These are phyloP conservation scores for Salvia sclarea DNA, from an alignment of 305 asterid species.

Conservation along the genomic window DNA sequence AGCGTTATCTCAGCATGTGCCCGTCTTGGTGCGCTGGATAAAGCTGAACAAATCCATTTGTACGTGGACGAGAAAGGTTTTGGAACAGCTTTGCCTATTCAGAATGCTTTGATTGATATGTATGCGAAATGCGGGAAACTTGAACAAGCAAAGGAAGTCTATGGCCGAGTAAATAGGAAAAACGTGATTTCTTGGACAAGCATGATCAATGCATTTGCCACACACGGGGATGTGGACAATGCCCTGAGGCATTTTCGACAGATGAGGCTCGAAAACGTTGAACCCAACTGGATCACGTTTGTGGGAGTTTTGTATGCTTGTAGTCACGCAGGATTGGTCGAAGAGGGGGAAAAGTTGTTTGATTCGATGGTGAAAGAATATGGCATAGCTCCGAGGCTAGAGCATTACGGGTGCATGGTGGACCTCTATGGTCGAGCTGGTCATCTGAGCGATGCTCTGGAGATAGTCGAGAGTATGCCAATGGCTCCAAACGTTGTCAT, in stretches of 20 bases:
- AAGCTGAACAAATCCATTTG: conserved; percentile 48
- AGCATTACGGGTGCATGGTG: conserved; percentile 87
- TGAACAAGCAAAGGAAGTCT: conserved; percentile 53
- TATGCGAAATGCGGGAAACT: conserved; percentile 81
- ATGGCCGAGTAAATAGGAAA: conserved; percentile 46
- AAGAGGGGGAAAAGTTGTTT: conserved; percentile 56
- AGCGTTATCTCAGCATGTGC: conserved; percentile 79
- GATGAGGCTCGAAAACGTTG: conserved; percentile 58
- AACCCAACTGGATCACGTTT: conserved; percentile 77
- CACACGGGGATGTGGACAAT: conserved; percentile 61
- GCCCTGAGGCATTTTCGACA: conserved; percentile 51
- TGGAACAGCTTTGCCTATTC: conserved; percentile 57
- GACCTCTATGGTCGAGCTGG: conserved; percentile 77
- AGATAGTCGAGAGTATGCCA: conserved; percentile 72
- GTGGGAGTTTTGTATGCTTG: conserved; percentile 75
- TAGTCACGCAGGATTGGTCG: conserved; percentile 73
- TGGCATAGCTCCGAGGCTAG: conserved; percentile 58
- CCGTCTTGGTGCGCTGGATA: conserved; percentile 63
- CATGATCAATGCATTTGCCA: conserved; percentile 60
- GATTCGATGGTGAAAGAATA: conserved; percentile 60
- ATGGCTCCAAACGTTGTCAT: conserved; percentile 72
- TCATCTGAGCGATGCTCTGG: conserved; percentile 54
- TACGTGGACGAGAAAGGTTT: conserved; percentile 50
- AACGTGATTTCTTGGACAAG: conserved; percentile 79
- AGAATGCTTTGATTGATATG: conserved; percentile 79